A percentile compares a stretch with the other conserved stretches of the same genome.
phyloP scores from a whole-genome alignment of 495 filamentous ascomycete genomes.

The Amphirosellinia nigrospora region DNA sequence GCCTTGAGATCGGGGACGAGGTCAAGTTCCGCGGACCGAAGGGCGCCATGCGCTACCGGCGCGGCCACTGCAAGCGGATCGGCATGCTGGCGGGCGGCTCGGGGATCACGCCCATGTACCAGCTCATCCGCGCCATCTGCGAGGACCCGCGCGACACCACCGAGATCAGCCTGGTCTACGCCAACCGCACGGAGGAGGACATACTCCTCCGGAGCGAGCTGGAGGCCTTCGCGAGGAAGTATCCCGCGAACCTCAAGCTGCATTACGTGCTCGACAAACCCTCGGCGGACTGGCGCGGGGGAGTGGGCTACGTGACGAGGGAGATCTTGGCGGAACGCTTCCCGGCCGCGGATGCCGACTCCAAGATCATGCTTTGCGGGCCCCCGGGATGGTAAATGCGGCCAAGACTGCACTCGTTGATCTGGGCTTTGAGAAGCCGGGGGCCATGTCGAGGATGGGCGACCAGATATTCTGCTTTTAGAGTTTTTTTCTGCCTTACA shows the following conservation, averaged over 20 bases:
- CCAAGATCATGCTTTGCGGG: slow-evolving; percentile 80
- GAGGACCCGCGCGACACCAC: slow-evolving; percentile 56
- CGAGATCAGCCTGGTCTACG: slow-evolving; percentile 58
- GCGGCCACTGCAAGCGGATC: slow-evolving; percentile 45
- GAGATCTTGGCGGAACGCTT: slow-evolving; percentile 40
- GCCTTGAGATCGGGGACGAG: slow-evolving; percentile 48
- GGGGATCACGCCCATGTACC: slow-evolving; percentile 65
- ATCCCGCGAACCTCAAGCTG: slow-evolving; percentile 51
- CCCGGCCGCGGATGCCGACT: slow-evolving; percentile 49
- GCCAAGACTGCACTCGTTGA: slow-evolving; percentile 83
- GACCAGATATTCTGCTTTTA: slow-evolving; percentile 90
- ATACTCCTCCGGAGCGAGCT: slow-evolving; percentile 65
- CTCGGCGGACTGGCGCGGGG: slow-evolving; percentile 39
- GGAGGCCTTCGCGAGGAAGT: slow-evolving; percentile 49
- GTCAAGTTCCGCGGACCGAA: slow-evolving; percentile 58
- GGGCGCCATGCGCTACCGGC: slow-evolving; percentile 52
- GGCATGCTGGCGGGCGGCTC: slow-evolving; percentile 61
- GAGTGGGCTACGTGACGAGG: slow-evolving; percentile 42
- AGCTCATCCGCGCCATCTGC: slow-evolving; percentile 59
- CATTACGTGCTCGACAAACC: slow-evolving; percentile 53
- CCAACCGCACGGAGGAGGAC: slow-evolving; percentile 71
- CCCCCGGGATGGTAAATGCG: slow-evolving; percentile 82
- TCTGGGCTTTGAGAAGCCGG: slow-evolving; percentile 75
- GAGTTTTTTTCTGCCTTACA: slow-evolving; percentile 13
- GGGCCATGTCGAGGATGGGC: slow-evolving; percentile 76